These are phyloP conservation scores for Multifurca ochricompacta DNA, from an alignment of 768 basidiomycete species.

Conservation along the genomic window DNA sequence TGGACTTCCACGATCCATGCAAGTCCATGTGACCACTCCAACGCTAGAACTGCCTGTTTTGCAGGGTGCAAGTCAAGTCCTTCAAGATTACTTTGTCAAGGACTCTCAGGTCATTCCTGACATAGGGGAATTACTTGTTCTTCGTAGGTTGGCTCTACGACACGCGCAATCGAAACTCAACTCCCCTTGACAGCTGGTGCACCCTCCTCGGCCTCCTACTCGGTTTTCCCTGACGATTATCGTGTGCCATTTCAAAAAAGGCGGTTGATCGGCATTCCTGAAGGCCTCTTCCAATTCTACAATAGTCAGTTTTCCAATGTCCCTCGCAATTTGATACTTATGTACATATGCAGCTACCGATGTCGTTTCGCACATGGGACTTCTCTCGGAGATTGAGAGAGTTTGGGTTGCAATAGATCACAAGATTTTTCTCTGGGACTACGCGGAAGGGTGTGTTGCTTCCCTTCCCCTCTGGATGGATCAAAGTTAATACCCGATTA, in stretches of 20 bases:
- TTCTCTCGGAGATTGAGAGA: slow-evolving; percentile 88
- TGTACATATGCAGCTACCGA: slow-evolving; percentile 41
- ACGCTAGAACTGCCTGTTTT: slow-evolving; percentile 54
- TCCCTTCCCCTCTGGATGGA: background rate
- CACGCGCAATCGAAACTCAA: background rate
- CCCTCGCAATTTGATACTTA: slow-evolving; percentile 8
- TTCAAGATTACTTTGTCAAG: slow-evolving; percentile 63
- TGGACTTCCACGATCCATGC: slow-evolving; percentile 9
- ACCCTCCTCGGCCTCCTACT: slow-evolving; percentile 71
- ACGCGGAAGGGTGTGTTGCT: slow-evolving; percentile 71
- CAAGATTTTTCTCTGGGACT: slow-evolving; percentile 95
- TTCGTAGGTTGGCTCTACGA: slow-evolving; percentile 34
- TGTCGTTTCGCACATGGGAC: slow-evolving; percentile 77
- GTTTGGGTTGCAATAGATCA: slow-evolving; percentile 96
- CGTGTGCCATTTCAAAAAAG: slow-evolving; percentile 76
- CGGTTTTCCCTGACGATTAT: slow-evolving; percentile 66
- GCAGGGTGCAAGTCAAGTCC: slow-evolving; percentile 55
- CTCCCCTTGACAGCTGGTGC: slow-evolving; percentile 39
- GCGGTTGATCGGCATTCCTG: slow-evolving; percentile 69
- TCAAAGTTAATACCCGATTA: slow-evolving; percentile 10
- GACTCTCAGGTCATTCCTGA: slow-evolving; percentile 73
- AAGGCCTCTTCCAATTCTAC: slow-evolving; percentile 70
- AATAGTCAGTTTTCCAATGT: slow-evolving; percentile 39
- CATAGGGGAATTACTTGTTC: slow-evolving; percentile 56
- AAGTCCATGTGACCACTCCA: slow-evolving; percentile 18